Percentiles rank a stretch among this genome's conserved stretches.
These are phyloP conservation scores for Trametes pubescens DNA, from an alignment of 1,284 basidiomycete genomes.

Conservation along the genomic window DNA sequence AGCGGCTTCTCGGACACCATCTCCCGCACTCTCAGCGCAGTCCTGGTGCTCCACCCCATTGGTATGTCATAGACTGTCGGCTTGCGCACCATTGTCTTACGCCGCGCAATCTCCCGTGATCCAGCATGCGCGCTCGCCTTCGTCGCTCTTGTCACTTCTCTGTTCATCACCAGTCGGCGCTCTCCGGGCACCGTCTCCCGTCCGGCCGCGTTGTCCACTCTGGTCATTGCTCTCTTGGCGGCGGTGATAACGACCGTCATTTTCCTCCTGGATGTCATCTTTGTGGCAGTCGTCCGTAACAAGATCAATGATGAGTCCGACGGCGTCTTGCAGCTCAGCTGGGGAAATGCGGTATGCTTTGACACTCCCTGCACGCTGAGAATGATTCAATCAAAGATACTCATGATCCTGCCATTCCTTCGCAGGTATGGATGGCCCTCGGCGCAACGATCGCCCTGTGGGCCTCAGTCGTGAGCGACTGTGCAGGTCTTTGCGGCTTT, in stretches of 20 bases:
- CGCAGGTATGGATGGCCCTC: constrained; percentile 61
- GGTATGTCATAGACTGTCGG: constrained; percentile 45
- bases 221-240: constrained; percentile 42
- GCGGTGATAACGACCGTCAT: constrained; percentile 56
- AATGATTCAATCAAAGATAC: constrained; percentile 8
- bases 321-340: constrained; percentile 49
- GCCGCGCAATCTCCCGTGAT: constrained; percentile 15
- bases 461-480: constrained; percentile 52
- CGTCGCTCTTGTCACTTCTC: constrained; percentile 55
- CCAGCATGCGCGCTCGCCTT: constrained; percentile 62
- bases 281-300: constrained; percentile 55
- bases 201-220: constrained; percentile 36
- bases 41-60: constrained; percentile 54
- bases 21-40: constrained; percentile 49
- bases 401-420: constrained; percentile 17
- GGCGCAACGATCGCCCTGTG: constrained; percentile 58
- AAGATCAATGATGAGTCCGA: constrained; percentile 52
- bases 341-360: constrained; percentile 58
- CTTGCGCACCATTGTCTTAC: constrained; percentile 14
- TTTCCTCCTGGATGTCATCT: constrained; percentile 63
- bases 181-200: constrained; percentile 38
- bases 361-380: constrained; percentile 6
- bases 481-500: constrained; percentile 44
- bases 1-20: constrained; percentile 49
- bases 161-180: constrained; percentile 53